Evolutionary conservation across 495 filamentous ascomycete species (phyloP), one percentile per base, ranked within the genome.

Genomic region (Penicillium herquei): DNA sequence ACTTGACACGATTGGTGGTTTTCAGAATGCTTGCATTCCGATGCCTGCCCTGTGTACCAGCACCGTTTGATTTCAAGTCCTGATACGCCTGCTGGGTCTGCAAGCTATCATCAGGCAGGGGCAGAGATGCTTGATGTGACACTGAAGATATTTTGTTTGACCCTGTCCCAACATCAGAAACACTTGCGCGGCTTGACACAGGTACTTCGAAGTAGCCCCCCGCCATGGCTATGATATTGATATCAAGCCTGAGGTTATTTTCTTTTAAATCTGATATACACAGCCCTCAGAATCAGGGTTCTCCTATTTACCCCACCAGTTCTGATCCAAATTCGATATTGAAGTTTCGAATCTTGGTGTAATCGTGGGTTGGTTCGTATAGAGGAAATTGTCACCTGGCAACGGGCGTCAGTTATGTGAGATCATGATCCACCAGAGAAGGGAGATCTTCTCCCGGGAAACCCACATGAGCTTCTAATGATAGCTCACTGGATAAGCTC

Each of bases 21-120:
- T 63, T 70, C 37, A 68, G 69, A 69, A 72, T 73, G 58, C 70
- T 68, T 57, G 69, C 74, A 78, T 76, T 77, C 74, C 71, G 57
- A 54, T 66, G 48, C 62, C 46, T 72, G 62, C 54, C 65, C 63
- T 67, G 70, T 60, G 62, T 65, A 35, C 57, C 63, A 45, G 45
- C 60, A 37, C 61, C 56, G 49, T 65, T 62, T 35, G 32, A 42
- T 44, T 39, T 55, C 16, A 54, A 37, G 31, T 67, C 55, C 46
- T 61, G 59, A 50, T 57, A 57, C 32, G 57, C 30, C 35, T 55
- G 52, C 26, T 52, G 55, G 39, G 18, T 39, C 30, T 43, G 26
- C 4, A 34, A 16, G 49, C 18, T 55, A 58, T 74, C 66, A 67
- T 56, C 63, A 49, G 63, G 55, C 16, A 41, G 58, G 14, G 51